phyloP scores from a whole-genome alignment of 2,329 filamentous ascomycete genomes.

The Trichoderma pleuroti region DNA sequence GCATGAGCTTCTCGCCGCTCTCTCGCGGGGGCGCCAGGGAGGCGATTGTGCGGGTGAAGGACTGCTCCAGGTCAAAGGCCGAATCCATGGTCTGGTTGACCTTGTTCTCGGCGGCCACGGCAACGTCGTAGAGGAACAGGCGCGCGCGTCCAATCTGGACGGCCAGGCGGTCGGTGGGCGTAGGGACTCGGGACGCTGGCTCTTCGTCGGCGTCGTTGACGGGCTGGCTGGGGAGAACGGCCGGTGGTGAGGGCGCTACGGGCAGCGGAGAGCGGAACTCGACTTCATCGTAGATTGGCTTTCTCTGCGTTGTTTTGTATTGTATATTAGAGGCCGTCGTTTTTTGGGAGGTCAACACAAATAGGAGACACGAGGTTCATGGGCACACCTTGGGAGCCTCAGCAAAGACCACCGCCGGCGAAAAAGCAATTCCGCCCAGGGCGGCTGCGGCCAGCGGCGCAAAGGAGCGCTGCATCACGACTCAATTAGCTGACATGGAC shows the following conservation, averaged over 20 bases:
- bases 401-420: slow-evolving; percentile 48
- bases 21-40: slow-evolving; percentile 82
- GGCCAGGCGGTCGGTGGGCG: slow-evolving; percentile 86
- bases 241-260: slow-evolving; percentile 29
- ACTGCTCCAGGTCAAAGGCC: slow-evolving; percentile 80
- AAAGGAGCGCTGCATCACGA: slow-evolving; percentile 43
- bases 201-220: slow-evolving; percentile 27
- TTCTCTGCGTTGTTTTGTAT: slow-evolving; percentile 38
- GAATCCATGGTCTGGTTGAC: slow-evolving; percentile 79
- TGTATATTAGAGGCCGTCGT: background rate
- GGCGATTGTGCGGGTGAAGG: slow-evolving; percentile 84
- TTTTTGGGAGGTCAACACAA: background rate
- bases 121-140: slow-evolving; percentile 74
- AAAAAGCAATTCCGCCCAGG: slow-evolving; percentile 46
- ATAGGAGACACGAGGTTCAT: background rate
- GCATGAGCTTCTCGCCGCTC: slow-evolving; percentile 83
- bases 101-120: slow-evolving; percentile 70
- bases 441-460: slow-evolving; percentile 53
- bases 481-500: slow-evolving; percentile 29
- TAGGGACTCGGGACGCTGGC: slow-evolving; percentile 50
- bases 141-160: slow-evolving; percentile 76
- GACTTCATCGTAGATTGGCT: slow-evolving; percentile 78
- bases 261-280: slow-evolving; percentile 43
- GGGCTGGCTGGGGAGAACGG: slow-evolving; percentile 31
- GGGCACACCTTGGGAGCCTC: slow-evolving; percentile 44